Evolutionary conservation across 345 rosid species (phyloP).

Genomic region (Balakata baccata): DNA sequence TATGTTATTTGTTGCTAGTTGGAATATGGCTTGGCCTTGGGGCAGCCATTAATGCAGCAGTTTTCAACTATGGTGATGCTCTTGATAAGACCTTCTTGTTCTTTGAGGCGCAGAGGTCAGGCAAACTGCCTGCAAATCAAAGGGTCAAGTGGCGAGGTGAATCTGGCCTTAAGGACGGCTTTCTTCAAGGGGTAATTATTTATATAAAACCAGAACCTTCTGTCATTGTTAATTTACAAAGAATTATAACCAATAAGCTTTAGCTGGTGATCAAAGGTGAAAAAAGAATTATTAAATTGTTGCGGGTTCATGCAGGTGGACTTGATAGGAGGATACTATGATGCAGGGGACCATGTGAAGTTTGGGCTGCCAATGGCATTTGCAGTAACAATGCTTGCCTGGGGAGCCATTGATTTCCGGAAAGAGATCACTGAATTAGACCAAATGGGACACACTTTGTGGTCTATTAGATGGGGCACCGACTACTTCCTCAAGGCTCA

Average conservation of each 20-base stretch:
- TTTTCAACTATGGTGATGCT: constrained; percentile 26
- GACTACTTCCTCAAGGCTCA: constrained; percentile 83
- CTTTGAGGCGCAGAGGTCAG: constrained; percentile 26
- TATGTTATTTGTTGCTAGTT: constrained; percentile 21
- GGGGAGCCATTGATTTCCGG: constrained; percentile 30
- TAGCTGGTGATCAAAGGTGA: no score
- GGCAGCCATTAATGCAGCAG: constrained; percentile 21
- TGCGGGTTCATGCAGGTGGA: constrained; percentile 12
- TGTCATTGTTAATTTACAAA: no score
- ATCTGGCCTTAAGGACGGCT: constrained; percentile 25
- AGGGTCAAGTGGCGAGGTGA: constrained; percentile 26
- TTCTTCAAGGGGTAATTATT: constrained; percentile 19
- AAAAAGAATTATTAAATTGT: no score
- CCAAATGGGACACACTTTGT: constrained; percentile 37
- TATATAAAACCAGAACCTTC: no score
- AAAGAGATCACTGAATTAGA: constrained; percentile 14
- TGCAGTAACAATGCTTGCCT: constrained; percentile 28
- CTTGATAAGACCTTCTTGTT: constrained; percentile 24
- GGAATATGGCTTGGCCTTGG: constrained; percentile 13
- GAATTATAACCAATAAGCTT: no score
- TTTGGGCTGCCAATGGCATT: constrained; percentile 35
- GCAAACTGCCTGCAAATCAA: constrained; percentile 15
- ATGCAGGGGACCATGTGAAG: constrained; percentile 35
- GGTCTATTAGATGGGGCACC: constrained; percentile 76
- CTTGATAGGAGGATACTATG: constrained; percentile 32